A percentile compares a stretch with the other conserved stretches of the same genome.
These are phyloP conservation scores for Diplodia mutila DNA, from an alignment of 2,329 filamentous ascomycete species.

Conservation along the genomic window DNA sequence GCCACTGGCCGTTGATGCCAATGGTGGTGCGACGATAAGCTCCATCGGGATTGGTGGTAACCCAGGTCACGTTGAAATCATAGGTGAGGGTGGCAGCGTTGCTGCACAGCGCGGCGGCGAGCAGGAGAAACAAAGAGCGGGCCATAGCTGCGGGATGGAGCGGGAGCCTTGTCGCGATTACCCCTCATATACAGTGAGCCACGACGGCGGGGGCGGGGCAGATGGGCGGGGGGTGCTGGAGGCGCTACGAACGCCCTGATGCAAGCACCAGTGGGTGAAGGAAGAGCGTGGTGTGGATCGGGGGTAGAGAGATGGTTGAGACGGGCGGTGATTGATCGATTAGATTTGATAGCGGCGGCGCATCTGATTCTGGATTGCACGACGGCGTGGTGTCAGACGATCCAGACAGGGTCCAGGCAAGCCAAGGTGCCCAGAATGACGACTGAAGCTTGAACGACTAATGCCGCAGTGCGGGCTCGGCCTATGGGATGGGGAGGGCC, in stretches of 20 bases:
- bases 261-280: not conserved
- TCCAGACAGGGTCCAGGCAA: constrained; percentile 3
- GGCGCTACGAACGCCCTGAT: not conserved
- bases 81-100: constrained; percentile 48
- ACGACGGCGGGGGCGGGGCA: not conserved
- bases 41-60: constrained; percentile 60
- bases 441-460: constrained; percentile 13
- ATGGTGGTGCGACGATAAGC: constrained; percentile 57
- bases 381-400: constrained; percentile 8
- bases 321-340: constrained; percentile 18
- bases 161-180: constrained; percentile 4
- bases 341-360: not conserved
- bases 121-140: constrained; percentile 2
- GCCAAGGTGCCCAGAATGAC: constrained; percentile 4
- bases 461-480: constrained; percentile 1
- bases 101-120: constrained; percentile 12
- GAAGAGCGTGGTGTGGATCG: constrained; percentile 5
- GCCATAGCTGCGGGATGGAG: constrained; percentile 5
- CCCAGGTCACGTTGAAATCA: constrained; percentile 60
- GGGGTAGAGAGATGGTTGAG: not conserved
- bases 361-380: constrained; percentile 7
- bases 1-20: constrained; percentile 75
- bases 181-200: constrained; percentile 20
- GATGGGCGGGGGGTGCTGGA: not conserved
- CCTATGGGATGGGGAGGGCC: constrained; percentile 2